Evolutionary conservation across 129 eudicot species (phyloP).

Genomic region (Helianthus tuberosus): DNA sequence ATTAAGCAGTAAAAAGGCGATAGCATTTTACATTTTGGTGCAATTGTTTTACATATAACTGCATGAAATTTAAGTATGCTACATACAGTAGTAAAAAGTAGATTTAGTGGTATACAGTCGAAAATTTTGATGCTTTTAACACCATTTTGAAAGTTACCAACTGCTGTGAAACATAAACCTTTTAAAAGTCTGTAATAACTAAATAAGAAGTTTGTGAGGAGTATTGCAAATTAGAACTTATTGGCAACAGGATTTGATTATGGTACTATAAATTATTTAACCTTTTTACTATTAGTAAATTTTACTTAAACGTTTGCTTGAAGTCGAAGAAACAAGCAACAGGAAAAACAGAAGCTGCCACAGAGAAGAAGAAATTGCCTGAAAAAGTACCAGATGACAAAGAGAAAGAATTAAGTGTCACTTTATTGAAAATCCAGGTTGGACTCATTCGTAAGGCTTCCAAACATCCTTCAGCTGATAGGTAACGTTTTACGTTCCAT

Average conservation of each 20-base stretch:
- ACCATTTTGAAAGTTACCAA: background rate
- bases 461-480: constrained; percentile 99
- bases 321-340: constrained; percentile 52
- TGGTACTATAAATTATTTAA: background rate
- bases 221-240: background rate
- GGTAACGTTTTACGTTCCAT: constrained; percentile 38
- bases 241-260: background rate
- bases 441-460: constrained; percentile 93
- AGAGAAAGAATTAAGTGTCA: constrained; percentile 76
- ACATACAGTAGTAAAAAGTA: background rate
- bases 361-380: constrained; percentile 62
- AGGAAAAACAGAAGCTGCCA: constrained; percentile 46
- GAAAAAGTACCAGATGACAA: constrained; percentile 78
- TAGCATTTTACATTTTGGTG: background rate
- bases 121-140: background rate
- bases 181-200: background rate
- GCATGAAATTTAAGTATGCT: too few species aligned
- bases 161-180: background rate
- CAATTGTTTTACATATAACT: background rate
- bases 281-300: background rate
- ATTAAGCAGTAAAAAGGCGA: background rate
- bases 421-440: constrained; percentile 80
- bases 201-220: constrained; percentile 11
- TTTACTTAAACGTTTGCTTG: constrained; percentile 1
- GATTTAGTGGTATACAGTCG: background rate